Conservation (phyloP, 768 basidiomycete genomes). For the Pleurotus cornucopiae region DNA sequence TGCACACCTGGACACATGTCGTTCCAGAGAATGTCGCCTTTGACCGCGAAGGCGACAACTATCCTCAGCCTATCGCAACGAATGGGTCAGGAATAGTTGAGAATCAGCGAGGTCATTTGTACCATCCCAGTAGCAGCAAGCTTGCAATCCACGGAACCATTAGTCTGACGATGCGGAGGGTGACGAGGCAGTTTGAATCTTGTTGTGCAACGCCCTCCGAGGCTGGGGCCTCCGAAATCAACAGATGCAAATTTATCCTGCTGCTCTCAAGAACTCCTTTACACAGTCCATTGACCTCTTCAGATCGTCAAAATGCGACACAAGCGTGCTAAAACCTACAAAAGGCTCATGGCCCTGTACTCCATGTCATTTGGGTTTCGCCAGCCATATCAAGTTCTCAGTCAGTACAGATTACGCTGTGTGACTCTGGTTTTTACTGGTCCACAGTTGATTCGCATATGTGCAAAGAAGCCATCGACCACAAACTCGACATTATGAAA, state of each 20-base stretch:
- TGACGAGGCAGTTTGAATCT: not conserved
- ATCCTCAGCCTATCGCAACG: slow-evolving; percentile 20
- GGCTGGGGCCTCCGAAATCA: slow-evolving; percentile 8
- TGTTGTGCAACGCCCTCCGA: not conserved
- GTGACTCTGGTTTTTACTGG: slow-evolving; percentile 9
- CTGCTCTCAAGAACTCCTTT: not conserved
- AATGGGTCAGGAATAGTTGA: slow-evolving; percentile 8
- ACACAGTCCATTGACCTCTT: not conserved
- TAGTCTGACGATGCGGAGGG: not conserved
- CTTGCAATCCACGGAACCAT: not conserved
- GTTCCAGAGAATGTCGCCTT: slow-evolving; percentile 68
- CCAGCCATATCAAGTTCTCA: slow-evolving; percentile 89
- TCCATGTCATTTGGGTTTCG: slow-evolving; percentile 84
- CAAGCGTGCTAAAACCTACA: slow-evolving; percentile 92
- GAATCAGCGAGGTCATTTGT: not conserved
- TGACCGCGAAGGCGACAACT: slow-evolving; percentile 47
- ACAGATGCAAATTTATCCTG: slow-evolving; percentile 6
- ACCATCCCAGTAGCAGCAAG: slow-evolving; percentile 25
- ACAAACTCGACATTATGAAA: slow-evolving; percentile 73
- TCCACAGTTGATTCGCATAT: slow-evolving; percentile 79
- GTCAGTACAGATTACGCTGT: slow-evolving; percentile 37
- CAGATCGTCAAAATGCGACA: slow-evolving; percentile 66
- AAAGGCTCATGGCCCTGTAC: slow-evolving; percentile 91
- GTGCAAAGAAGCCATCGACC: slow-evolving; percentile 62
- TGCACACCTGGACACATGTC: slow-evolving; percentile 57